A percentile compares a stretch with the other conserved stretches of the same genome.
Conservation (phyloP, 2,329 filamentous ascomycete genomes). For the Sporothrix dimorphospora region DNA sequence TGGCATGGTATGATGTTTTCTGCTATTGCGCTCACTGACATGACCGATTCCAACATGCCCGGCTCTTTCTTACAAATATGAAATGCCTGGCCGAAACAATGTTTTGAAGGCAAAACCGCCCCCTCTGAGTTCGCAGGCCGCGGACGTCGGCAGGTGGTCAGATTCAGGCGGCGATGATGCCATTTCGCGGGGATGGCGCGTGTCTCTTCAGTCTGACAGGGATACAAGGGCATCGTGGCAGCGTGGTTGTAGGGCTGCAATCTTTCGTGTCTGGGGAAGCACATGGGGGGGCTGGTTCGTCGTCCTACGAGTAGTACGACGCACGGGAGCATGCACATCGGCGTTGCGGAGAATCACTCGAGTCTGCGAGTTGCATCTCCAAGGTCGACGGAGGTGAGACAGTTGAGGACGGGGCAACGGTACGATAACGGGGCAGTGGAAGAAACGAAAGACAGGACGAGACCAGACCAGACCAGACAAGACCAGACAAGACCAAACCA, state of each 20-base stretch:
- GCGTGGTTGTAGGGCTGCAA: not conserved
- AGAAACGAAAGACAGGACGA: not conserved
- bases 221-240: not conserved
- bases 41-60: not conserved
- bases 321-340: not conserved
- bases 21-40: not conserved
- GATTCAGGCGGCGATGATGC: not conserved
- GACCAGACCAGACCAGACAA: not conserved
- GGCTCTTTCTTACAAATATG: not conserved
- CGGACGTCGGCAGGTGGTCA: not conserved
- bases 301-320: not conserved
- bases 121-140: not conserved
- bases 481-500: not conserved
- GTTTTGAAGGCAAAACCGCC: not conserved
- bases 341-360: not conserved
- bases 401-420: not conserved
- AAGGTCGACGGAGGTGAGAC: not conserved
- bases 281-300: not conserved
- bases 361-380: not conserved
- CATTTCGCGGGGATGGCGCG: not conserved
- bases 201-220: not conserved
- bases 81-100: not conserved
- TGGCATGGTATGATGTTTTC: not conserved
- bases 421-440: not conserved
- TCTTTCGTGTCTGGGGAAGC: conserved; percentile 16